These are phyloP conservation scores for Scleroderma bovista DNA, from an alignment of 768 basidiomycete species.

Conservation along the genomic window DNA sequence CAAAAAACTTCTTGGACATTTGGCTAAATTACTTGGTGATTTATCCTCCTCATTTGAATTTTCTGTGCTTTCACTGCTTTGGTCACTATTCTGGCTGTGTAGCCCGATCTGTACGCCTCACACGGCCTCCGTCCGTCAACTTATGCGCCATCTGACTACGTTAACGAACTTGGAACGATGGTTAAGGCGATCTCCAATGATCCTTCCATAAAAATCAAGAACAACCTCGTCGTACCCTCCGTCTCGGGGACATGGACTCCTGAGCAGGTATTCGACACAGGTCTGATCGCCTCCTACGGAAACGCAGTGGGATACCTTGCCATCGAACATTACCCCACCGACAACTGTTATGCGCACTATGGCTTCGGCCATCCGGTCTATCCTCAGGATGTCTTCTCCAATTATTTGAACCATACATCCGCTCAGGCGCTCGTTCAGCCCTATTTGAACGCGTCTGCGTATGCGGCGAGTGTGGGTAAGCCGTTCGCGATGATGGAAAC, in stretches of 20 bases:
- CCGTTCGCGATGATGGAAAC: slow-evolving; percentile 52
- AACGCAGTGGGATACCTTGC: slow-evolving; percentile 33
- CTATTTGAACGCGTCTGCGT: slow-evolving; percentile 32
- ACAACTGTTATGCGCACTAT: slow-evolving; percentile 27
- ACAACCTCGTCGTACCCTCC: slow-evolving; percentile 29
- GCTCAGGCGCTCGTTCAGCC: slow-evolving; percentile 29
- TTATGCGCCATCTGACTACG: slow-evolving; percentile 25
- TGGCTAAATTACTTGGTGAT: not conserved
- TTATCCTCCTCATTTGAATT: too few species aligned
- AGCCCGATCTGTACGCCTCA: slow-evolving; percentile 43
- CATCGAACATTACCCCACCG: slow-evolving; percentile 36
- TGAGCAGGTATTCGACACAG: slow-evolving; percentile 29
- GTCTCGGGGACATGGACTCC: slow-evolving; percentile 28
- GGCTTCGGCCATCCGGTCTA: slow-evolving; percentile 18
- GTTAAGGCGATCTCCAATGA: slow-evolving; percentile 18
- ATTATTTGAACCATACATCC: slow-evolving; percentile 40
- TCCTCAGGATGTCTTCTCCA: slow-evolving; percentile 36
- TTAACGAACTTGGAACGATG: slow-evolving; percentile 25
- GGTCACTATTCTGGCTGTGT: too few species aligned
- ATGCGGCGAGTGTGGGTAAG: slow-evolving; percentile 29
- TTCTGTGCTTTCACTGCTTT: too few species aligned
- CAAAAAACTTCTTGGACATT: not conserved
- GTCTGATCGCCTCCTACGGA: slow-evolving; percentile 20
- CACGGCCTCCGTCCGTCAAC: slow-evolving; percentile 25
- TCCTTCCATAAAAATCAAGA: slow-evolving; percentile 15